These are phyloP conservation scores for Pisolithus thermaeus DNA, from an alignment of 1,284 basidiomycete species.

Conservation along the genomic window DNA sequence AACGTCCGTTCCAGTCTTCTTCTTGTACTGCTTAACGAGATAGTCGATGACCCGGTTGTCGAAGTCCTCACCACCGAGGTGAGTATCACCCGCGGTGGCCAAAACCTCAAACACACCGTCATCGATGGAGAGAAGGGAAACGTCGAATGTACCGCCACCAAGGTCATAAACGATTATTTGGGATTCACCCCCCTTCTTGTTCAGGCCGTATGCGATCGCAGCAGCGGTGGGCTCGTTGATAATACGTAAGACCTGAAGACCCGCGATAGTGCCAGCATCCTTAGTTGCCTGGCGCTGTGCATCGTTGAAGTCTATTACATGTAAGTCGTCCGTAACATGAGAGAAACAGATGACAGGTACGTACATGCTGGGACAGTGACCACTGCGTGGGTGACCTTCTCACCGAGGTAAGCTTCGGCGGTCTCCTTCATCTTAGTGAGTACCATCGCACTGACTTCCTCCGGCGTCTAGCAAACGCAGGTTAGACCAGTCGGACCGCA, in stretches of 20 bases:
- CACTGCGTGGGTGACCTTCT: conserved; percentile 96
- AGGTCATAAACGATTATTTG: conserved; percentile 99
- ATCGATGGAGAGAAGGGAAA: conserved; percentile 95
- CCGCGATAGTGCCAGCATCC: conserved; percentile 96
- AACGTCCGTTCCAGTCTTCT: conserved; percentile 90
- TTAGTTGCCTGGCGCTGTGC: conserved; percentile 99
- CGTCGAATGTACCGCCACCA: conserved; percentile 98
- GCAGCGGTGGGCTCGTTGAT: conserved; percentile 99
- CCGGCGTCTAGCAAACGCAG: conserved; percentile 53
- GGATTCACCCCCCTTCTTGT: conserved; percentile 91
- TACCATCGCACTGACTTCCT: conserved; percentile 94
- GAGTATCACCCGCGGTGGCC: conserved; percentile 97
- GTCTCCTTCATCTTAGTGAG: conserved; percentile 99
- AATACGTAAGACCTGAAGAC: conserved; percentile 94
- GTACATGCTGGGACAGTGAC: conserved; percentile 94
- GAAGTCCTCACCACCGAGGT: conserved; percentile 99
- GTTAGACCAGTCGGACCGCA: not conserved
- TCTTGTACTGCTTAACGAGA: conserved; percentile 91
- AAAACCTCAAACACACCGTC: conserved; percentile 98
- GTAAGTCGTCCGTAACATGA: not conserved
- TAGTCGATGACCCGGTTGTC: conserved; percentile 95
- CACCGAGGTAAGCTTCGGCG: conserved; percentile 95
- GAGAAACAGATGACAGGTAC: conserved; percentile 15
- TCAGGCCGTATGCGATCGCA: conserved; percentile 97
- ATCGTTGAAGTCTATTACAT: conserved; percentile 85